Evolutionary conservation across 768 basidiomycete species (phyloP), one percentile per base, ranked within the genome.

Genomic region (Sarcomyxa edulis): DNA sequence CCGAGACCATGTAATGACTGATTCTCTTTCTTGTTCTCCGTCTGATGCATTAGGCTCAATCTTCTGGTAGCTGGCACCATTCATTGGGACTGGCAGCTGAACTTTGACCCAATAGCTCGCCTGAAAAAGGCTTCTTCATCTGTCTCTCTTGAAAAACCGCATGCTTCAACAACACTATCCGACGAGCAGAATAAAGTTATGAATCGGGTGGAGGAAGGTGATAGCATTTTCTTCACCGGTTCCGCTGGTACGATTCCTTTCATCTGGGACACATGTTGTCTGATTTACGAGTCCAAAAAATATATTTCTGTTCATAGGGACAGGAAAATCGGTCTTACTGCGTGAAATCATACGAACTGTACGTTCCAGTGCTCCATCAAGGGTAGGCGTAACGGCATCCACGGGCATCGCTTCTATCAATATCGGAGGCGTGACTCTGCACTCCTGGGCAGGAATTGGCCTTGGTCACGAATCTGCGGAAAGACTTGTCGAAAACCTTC

Each of bases 211-310:
- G 69, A 75, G 31, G 61, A 60, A 7, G 78, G 80, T 3, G 59
- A 72, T 45, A 89, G 65, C 49, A 76, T 91, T 7, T 92, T 92
- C 60, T 92, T 92, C 55, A 91, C 89, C 0, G 90, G 90, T 2
- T 83, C 84, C 12, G 90, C 90, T 35, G 88, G 87, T 81, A 36
- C 21, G 55, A 58, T 12, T 25, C 8, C 20, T 25, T n/a, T n/a
- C n/a, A n/a, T n/a, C n/a, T n/a, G n/a, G n/a, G n/a, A n/a, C n/a
- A n/a, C n/a, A n/a, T n/a, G n/a, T n/a, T n/a, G n/a, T n/a, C n/a
- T n/a, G n/a, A n/a, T n/a, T n/a, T n/a, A n/a, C n/a, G n/a, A n/a
- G n/a, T n/a, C n/a, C n/a, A n/a, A n/a, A n/a, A n/a, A n/a, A n/a
- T n/a, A n/a, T n/a, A 26, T 22, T 19, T 16, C 15, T 26, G 20